Percentiles rank a stretch among this genome's conserved stretches.
Conservation (phyloP, 495 filamentous ascomycete genomes). For the Neurospora hispaniola region DNA sequence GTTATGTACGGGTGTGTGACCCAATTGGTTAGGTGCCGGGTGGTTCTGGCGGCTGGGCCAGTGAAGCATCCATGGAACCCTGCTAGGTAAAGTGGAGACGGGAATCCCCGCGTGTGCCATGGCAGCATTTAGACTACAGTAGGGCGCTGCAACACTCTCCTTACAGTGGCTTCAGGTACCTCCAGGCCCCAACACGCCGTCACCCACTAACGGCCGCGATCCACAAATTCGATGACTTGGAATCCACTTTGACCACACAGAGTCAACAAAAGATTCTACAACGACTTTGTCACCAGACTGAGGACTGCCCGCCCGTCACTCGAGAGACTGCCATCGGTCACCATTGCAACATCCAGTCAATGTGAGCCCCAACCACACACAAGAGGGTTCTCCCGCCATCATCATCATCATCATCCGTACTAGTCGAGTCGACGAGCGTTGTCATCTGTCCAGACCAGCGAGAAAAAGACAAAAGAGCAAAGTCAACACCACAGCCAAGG, state of each 20-base stretch:
- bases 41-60: too few relatives aligned
- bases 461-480: neutral
- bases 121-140: neutral
- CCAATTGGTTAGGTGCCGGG: neutral
- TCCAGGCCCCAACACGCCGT: neutral
- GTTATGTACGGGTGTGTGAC: neutral
- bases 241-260: neutral
- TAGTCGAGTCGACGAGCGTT: neutral
- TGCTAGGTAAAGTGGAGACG: neutral
- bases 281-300: neutral
- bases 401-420: neutral
- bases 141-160: neutral
- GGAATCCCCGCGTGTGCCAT: neutral
- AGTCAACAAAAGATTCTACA: slow-evolving; percentile 1
- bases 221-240: neutral
- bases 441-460: neutral
- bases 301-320: neutral
- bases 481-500: neutral
- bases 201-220: neutral
- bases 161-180: neutral
- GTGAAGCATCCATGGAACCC: neutral
- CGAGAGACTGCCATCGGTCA: neutral
- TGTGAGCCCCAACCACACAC: neutral
- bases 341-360: neutral
- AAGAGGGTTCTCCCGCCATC: neutral